Evolutionary conservation across 2,329 filamentous ascomycete species (phyloP), one percentile per base, ranked within the genome.

Genomic region (Calycina herbarum): DNA sequence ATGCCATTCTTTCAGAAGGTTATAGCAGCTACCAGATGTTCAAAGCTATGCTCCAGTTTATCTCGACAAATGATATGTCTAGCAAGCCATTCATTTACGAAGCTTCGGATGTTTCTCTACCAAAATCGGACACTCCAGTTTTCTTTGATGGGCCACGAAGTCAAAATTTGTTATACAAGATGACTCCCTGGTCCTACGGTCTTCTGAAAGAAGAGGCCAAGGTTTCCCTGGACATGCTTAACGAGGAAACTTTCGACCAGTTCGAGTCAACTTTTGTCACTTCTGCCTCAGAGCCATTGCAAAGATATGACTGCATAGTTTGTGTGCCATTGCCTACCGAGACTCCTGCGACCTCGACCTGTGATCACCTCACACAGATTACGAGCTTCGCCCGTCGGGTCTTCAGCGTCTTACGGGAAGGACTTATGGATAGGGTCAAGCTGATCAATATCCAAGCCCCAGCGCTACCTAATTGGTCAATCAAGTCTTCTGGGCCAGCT

Each of bases 1-100:
- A 88, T 69, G 84, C 90, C 1, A 80, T 92, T 5, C 82, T 98
- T 17, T 93, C 93, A 5, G 83, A 86, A 5, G 92, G 92, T 7
- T 90, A 97, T 73, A 97, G 91, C 79, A 91, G 90, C 77, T 95
- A 94, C 29, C 94, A 98, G 77, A 83, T 98, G 57, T 97, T 99
- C 84, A 98, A 97, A 78, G 94, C 93, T 2, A 88, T 89, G 1
- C 81, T 99, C n/a, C 94, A 97, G 75, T 95, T 94, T 71, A 81
- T 99, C 20, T 88, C 90, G 1, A 85, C 86, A 1, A 89, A 86
- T 45, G 89, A 97, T 73, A 81, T 97, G 63, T 82, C 81, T 64
- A 89, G 86, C 72, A 90, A 86, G 70, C 87, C 91, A 0, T 83
- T 89, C 74, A 67, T 82, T 68, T 73, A 87, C 65, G 71, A 82